These are phyloP conservation scores for Diaporthe sp. DNA, from an alignment of 2,329 filamentous ascomycete species.

Conservation along the genomic window DNA sequence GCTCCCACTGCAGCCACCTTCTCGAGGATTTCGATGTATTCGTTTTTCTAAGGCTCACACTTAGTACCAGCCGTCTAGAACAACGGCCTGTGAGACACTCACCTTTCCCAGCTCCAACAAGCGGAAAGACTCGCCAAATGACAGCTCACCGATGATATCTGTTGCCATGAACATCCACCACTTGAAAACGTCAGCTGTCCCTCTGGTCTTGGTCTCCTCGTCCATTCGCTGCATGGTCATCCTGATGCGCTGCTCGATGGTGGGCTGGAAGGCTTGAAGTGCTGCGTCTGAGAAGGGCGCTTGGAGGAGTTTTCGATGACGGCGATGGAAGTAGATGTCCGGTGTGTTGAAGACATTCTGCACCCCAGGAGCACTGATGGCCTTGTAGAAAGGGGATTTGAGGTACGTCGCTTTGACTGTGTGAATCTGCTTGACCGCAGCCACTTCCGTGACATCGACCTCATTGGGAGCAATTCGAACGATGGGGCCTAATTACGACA, in stretches of 20 bases:
- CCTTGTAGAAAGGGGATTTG: slow-evolving; percentile 46
- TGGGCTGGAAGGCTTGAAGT: slow-evolving; percentile 49
- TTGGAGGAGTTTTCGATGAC: slow-evolving; percentile 58
- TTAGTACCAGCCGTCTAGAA: not conserved
- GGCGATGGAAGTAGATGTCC: slow-evolving; percentile 56
- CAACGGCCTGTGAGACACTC: not conserved
- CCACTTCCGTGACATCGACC: slow-evolving; percentile 47
- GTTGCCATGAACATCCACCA: slow-evolving; percentile 68
- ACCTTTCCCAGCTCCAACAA: slow-evolving; percentile 66
- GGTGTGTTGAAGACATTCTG: slow-evolving; percentile 57
- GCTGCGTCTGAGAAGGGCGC: slow-evolving; percentile 55
- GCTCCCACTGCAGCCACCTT: slow-evolving; percentile 44
- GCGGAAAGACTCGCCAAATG: slow-evolving; percentile 68
- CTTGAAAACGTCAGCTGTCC: slow-evolving; percentile 62
- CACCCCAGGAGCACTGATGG: slow-evolving; percentile 30
- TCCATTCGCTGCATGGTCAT: slow-evolving; percentile 59
- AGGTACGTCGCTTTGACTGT: slow-evolving; percentile 48
- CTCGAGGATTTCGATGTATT: slow-evolving; percentile 58
- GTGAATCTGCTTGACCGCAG: slow-evolving; percentile 47
- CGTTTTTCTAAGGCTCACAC: slow-evolving; percentile 51
- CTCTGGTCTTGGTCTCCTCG: slow-evolving; percentile 55
- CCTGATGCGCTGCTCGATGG: slow-evolving; percentile 54
- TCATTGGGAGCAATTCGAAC: slow-evolving; percentile 47
- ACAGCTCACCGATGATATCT: slow-evolving; percentile 67
- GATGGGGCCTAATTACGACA: slow-evolving; percentile 42